phyloP scores from a whole-genome alignment of 176 grass and related monocot species.

The Oropetium thomaeum region DNA sequence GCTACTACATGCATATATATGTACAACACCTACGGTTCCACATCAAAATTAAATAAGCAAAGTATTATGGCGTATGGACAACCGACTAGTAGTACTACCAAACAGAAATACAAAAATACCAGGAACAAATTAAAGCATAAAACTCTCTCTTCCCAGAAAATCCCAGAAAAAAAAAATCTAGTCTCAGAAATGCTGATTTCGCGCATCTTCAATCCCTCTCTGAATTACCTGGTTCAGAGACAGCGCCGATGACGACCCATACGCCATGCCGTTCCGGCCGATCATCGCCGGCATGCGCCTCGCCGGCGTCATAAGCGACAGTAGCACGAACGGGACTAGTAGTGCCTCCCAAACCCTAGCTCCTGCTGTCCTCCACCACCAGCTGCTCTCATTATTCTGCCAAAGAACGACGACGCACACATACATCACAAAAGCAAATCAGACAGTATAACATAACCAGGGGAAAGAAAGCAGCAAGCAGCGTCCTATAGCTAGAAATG shows the following conservation, averaged over 20 bases:
- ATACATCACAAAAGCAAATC: neutral
- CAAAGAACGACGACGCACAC: neutral
- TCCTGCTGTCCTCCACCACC: conserved; percentile 11
- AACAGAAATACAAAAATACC: neutral
- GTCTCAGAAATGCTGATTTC: neutral
- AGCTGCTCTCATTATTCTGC: conserved; percentile 30
- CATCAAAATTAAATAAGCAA: neutral
- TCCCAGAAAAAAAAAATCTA: neutral
- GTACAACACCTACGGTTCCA: conserved; percentile 15
- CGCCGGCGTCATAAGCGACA: conserved; percentile 60
- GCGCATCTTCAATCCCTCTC: neutral
- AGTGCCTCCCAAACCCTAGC: conserved; percentile 53
- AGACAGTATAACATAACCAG: no score
- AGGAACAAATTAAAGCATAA: neutral
- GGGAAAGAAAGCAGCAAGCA: neutral
- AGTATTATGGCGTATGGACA: neutral
- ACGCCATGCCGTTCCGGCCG: conserved; percentile 44
- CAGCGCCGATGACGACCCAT: conserved; percentile 65
- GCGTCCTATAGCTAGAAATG: neutral
- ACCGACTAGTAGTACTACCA: no score
- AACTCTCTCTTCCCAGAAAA: neutral
- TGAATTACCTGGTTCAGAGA: conserved; percentile 60
- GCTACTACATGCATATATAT: neutral
- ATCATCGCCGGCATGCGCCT: conserved; percentile 76
- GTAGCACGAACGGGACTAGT: neutral